Evolutionary conservation across 768 basidiomycete species (phyloP), one percentile per base, ranked within the genome.

Genomic region (Tylopilus felleus): DNA sequence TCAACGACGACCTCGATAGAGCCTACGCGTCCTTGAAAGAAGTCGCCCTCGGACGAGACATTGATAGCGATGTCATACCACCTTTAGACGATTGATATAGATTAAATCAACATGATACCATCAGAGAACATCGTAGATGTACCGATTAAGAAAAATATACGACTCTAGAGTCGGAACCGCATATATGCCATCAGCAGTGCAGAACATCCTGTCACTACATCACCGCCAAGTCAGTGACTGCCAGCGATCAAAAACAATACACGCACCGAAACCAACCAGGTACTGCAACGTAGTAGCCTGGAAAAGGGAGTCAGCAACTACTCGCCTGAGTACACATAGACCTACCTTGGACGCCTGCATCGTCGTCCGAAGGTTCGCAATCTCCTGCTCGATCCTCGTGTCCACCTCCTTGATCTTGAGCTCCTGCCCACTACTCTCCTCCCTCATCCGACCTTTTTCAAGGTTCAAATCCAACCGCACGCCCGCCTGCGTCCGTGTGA

Each of bases 361-460:
- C 8, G 85, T 77, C 2, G 91, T 95, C 51, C 90, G 77, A 49
- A 97, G 69, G 3, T 83, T 84, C 9, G 93, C 92, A 65, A 96
- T 96, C 72, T 98, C 94, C 66, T 91, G 90, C 71, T 99, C 96
- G 60, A 98, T 98, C 67, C 91, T 75, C 4, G 96, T 98, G 64
- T 98, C 96, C 17, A 98, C 94, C 70, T 99, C 96, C 70, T 93
- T 93, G 66, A 98, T 90, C 82, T 98, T 98, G 49, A 95, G 75
- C 65, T 97, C 94, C 64, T 98, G 92, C 38, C 85, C 84, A 60
- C 84, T 87, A 60, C 85, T 86, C 76, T 98, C 95, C 66, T 98
- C 95, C 49, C 96, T 77, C 77, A 98, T 91, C 43, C 96, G 80
- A 1, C 93, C 93, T 71, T 98, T 98, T 76, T 99, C 96, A 23